phyloP scores from a whole-genome alignment of 2,329 filamentous ascomycete species.

The Talaromyces sp. region DNA sequence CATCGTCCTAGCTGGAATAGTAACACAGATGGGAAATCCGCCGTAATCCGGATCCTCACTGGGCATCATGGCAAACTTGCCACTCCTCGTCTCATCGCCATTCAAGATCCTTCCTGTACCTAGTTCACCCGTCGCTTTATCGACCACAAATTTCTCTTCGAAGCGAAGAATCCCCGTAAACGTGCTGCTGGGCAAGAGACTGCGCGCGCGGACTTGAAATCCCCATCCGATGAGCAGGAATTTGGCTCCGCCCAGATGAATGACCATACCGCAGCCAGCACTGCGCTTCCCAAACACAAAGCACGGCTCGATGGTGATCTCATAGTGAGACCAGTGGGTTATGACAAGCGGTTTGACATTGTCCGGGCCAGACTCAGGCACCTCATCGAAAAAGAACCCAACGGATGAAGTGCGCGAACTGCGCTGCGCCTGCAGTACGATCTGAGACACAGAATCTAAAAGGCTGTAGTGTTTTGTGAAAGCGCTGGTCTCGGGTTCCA shows the following conservation, averaged over 20 bases:
- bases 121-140: constrained; percentile 30
- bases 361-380: constrained; percentile 14
- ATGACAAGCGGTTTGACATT: constrained; percentile 22
- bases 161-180: constrained; percentile 43
- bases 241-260: constrained; percentile 31
- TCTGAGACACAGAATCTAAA: constrained; percentile 26
- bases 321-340: constrained; percentile 23
- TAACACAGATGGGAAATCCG: constrained; percentile 52
- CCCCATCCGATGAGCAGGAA: constrained; percentile 45
- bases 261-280: constrained; percentile 40
- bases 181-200: constrained; percentile 23
- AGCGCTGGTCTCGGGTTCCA: constrained; percentile 22
- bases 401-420: constrained; percentile 23
- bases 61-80: constrained; percentile 50
- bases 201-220: constrained; percentile 34
- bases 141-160: constrained; percentile 34
- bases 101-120: constrained; percentile 34
- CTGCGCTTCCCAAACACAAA: constrained; percentile 44
- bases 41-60: constrained; percentile 54
- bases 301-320: constrained; percentile 37
- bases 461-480: constrained; percentile 34
- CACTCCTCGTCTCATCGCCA: constrained; percentile 46
- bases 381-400: constrained; percentile 36
- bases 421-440: constrained; percentile 38
- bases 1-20: constrained; percentile 48